Percentiles rank a stretch among this genome's conserved stretches.
Evolutionary conservation across 306 rosid species (phyloP).

Genomic region (Hippophae tibetana): DNA sequence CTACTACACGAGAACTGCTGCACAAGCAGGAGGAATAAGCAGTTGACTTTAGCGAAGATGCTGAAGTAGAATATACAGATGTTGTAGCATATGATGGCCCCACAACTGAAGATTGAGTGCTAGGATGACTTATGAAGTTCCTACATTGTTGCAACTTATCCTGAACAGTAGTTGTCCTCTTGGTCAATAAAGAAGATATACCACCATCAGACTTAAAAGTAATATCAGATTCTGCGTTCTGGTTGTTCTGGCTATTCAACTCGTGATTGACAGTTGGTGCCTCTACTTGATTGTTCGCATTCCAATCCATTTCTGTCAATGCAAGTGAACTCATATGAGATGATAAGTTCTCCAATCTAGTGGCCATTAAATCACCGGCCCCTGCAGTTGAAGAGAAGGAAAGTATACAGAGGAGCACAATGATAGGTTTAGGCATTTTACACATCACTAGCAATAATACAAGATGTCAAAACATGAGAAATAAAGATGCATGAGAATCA

Average conservation of each 20-base stretch:
- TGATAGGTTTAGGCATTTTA: constrained; percentile 21
- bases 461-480: constrained; percentile 8
- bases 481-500: constrained; percentile 7
- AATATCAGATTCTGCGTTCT: constrained; percentile 36
- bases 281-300: constrained; percentile 42
- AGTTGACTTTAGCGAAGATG: constrained; percentile 66
- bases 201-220: constrained; percentile 48
- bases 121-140: constrained; percentile 66
- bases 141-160: constrained; percentile 66
- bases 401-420: constrained; percentile 31
- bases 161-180: constrained; percentile 41
- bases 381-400: constrained; percentile 54
- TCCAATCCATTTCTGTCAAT: constrained; percentile 92
- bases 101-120: constrained; percentile 56
- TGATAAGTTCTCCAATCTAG: constrained; percentile 66
- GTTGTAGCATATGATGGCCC: constrained; percentile 85
- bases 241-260: constrained; percentile 31
- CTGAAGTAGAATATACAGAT: constrained; percentile 70
- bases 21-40: constrained; percentile 46
- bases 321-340: constrained; percentile 92
- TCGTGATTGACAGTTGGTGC: constrained; percentile 43
- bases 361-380: constrained; percentile 75
- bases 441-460: constrained; percentile 16
- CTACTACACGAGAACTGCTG: constrained; percentile 27
- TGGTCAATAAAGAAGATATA: constrained; percentile 40